Percentiles rank a stretch among this genome's conserved stretches.
phyloP scores from a whole-genome alignment of 176 grass and related monocot species.

The Oryza meridionalis region DNA sequence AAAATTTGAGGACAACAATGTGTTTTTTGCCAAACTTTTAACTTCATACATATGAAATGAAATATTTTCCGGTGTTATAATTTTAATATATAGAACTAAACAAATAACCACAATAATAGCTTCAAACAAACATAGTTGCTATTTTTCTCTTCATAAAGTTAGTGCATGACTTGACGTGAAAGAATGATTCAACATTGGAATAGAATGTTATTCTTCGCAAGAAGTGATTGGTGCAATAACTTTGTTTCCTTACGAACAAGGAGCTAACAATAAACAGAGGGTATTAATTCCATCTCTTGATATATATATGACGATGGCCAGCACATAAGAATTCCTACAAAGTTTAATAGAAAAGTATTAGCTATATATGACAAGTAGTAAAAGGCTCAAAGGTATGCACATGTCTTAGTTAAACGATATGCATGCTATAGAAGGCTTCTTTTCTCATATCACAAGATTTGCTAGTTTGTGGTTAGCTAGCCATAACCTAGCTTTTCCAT shows the following conservation, averaged over 20 bases:
- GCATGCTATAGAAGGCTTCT: not conserved
- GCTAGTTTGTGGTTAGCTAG: not conserved
- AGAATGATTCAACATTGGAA: conserved; percentile 14
- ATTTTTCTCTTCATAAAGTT: not conserved
- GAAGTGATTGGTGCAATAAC: conserved; percentile 34
- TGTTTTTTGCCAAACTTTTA: not conserved
- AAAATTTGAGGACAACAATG: not conserved
- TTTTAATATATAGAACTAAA: not conserved
- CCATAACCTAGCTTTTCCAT: too few species aligned
- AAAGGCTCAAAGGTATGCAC: not conserved
- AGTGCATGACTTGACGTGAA: conserved; percentile 3
- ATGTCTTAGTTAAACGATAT: not conserved
- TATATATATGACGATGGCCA: not conserved
- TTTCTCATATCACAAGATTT: not conserved
- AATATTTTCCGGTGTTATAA: not conserved
- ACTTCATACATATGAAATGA: not conserved
- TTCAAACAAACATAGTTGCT: not conserved
- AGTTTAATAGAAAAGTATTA: not conserved
- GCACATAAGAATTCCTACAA: not conserved
- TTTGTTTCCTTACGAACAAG: conserved; percentile 13
- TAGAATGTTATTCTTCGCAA: conserved; percentile 24
- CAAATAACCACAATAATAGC: not conserved
- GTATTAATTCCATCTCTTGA: conserved; percentile 29
- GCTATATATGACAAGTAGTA: not conserved
- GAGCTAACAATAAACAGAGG: not conserved